Conservation (phyloP, 306 rosid genomes). For the Cicer cuneatum region DNA sequence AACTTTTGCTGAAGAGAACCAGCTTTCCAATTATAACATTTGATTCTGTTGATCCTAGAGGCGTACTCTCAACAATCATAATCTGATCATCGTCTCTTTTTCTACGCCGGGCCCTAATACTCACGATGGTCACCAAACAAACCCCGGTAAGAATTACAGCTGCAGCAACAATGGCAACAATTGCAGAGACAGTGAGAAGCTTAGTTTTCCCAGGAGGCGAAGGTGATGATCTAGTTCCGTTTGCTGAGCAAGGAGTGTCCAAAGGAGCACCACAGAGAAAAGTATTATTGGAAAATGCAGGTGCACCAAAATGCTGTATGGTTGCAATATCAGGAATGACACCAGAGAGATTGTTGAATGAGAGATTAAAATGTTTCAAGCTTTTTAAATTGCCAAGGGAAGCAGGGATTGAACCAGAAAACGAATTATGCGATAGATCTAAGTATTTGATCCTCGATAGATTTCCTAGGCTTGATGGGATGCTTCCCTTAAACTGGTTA, state of each 20-base stretch:
- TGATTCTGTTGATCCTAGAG: conserved; percentile 80
- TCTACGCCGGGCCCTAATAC: conserved; percentile 63
- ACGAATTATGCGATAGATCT: conserved; percentile 78
- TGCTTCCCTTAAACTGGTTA: conserved; percentile 78
- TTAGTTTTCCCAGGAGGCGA: conserved; percentile 57
- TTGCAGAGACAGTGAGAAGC: conserved; percentile 73
- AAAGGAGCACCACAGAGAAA: conserved; percentile 90
- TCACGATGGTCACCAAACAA: conserved; percentile 84
- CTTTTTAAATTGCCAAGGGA: conserved; percentile 69
- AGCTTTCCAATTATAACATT: conserved; percentile 85
- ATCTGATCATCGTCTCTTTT: conserved; percentile 60
- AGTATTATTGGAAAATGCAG: conserved; percentile 78
- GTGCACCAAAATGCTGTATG: conserved; percentile 66
- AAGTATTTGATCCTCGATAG: conserved; percentile 64
- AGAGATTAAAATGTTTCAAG: conserved; percentile 72
- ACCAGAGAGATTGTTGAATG: conserved; percentile 86
- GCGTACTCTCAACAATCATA: conserved; percentile 84
- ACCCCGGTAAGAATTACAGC: conserved; percentile 85
- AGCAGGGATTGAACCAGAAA: conserved; percentile 73
- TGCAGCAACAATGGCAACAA: conserved; percentile 94
- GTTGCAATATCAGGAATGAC: conserved; percentile 58
- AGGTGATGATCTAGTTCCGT: conserved; percentile 46
- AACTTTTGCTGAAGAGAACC: conserved; percentile 94
- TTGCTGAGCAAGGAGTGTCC: conserved; percentile 66
- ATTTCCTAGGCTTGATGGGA: conserved; percentile 75